A percentile compares a stretch with the other conserved stretches of the same genome.
phyloP scores from a whole-genome alignment of 2,329 filamentous ascomycete species.

The Alternaria dauci region DNA sequence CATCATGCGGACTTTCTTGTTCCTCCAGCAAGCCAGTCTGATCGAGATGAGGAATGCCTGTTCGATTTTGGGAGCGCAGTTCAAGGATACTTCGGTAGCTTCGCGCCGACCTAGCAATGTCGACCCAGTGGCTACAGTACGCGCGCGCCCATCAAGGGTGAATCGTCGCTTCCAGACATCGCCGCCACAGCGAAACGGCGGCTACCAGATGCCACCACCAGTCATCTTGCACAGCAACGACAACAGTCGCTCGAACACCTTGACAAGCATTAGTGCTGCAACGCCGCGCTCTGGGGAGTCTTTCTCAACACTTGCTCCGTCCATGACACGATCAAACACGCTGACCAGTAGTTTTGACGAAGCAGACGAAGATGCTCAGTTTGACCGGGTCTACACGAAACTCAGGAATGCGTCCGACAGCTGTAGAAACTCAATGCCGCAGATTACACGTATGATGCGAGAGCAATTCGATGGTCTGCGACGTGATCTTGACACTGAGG shows the following conservation, averaged over 20 bases:
- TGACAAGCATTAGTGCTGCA: conserved; percentile 58
- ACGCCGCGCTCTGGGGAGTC: conserved; percentile 86
- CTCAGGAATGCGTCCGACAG: conserved; percentile 77
- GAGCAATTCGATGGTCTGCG: conserved; percentile 41
- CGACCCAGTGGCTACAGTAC: conserved; percentile 39
- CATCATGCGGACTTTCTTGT: conserved; percentile 66
- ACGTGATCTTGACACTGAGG: conserved; percentile 45
- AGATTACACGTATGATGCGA: conserved; percentile 40
- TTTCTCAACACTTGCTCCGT: conserved; percentile 67
- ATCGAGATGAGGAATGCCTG: conserved; percentile 68
- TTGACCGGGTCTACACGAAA: conserved; percentile 82
- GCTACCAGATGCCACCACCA: conserved; percentile 47
- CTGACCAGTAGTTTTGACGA: conserved; percentile 68
- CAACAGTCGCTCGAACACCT: conserved; percentile 63
- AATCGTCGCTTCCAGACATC: conserved; percentile 43
- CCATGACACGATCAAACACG: conserved; percentile 55
- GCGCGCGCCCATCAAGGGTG: conserved; percentile 39
- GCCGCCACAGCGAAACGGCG: conserved; percentile 43
- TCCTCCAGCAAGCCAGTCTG: conserved; percentile 66
- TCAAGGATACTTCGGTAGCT: conserved; percentile 35
- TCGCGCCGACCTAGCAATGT: conserved; percentile 33
- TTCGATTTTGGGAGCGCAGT: conserved; percentile 57
- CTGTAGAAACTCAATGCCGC: conserved; percentile 75
- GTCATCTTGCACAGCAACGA: conserved; percentile 56
- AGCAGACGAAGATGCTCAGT: conserved; percentile 78